Evolutionary conservation across 495 filamentous ascomycete species (phyloP), one percentile per base, ranked within the genome.

Genomic region (Neurospora hispaniola): DNA sequence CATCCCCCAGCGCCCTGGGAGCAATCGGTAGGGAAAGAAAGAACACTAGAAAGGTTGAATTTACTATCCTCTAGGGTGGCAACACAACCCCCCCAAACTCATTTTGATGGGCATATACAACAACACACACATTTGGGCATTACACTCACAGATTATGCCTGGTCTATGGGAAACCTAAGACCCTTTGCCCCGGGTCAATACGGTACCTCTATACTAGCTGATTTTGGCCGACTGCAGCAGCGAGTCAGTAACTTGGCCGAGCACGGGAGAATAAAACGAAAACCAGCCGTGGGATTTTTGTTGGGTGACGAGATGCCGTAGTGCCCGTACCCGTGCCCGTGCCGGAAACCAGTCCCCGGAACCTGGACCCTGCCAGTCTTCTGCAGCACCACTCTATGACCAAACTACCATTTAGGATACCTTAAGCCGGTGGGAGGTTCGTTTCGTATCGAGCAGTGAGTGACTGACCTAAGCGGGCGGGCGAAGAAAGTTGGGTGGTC

Each of bases 191-290:
- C 27, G 27, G 27, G 27, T 31, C 27, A 2, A 2, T 31, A 31
- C 27, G 27, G 27, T 31, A 54, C 8, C 18, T 46, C 43, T 54
- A 54, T 20, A 27, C 12, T 27, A 54, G 46, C 20, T 54, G 16
- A 62, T 62, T 12, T 31, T 62, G 48, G 14, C 9, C 1, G 16
- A 62, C 27, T 23, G 6, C 27, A 35, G 27, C 23, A 62, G 54
- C 1, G 4, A 54, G 20, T 54, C 16, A 16, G 54, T 18, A 66
- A 35, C 54, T 42, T 27, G 0, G 71, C 71, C 66, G 31, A 70
- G 44, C 62, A 31, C 42, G 62, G 71, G 71, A 73, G 66, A 42
- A 31, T 69, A 41, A 72, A 48, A 69, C n/a, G 42, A 69, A 48
- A 20, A 12, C 27, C 54, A 62, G 23, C 54, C 12, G 2, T 43